Base-by-base conservation (phyloP, 768 basidiomycete species). In the Naganishia vishniacii region DNA sequence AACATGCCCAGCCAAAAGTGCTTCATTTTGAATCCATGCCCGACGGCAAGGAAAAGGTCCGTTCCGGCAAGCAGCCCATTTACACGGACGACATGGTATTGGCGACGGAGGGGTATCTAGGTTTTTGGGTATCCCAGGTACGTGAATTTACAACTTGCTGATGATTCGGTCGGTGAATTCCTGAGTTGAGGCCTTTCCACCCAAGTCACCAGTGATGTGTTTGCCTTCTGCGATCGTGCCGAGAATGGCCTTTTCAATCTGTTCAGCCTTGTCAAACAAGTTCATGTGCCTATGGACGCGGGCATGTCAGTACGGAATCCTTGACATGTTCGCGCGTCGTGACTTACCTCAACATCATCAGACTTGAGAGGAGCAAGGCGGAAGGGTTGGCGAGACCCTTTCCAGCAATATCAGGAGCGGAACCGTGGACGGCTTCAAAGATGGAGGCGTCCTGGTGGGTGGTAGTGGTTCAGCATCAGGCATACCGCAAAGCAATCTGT, bases 391-490 rank as follows among this genome's bases (percentile, higher is more conserved):
- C 94, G 58, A 73, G 69, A 53, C 66, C 79, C 81, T 74, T 80
- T 81, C 90, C 93, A 69, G 90, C 94, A 75, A 98, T 99, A 78
- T 98, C 95, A n/a, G 95, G 94, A 7, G 95, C 95, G 20, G 93
- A 97, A 62, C 95, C 95, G 79, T 99, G 95, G 12, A 99, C 95
- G 67, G 95, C 95, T 81, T 99, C 95, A 71, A 98, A 99, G 78
- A 99, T 99, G 61, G 93, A 97, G 37, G 95, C 95, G 78, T 97
- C 92, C 88, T 56, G 23, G 12, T n/a, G n/a, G n/a, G n/a, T n/a
- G n/a, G n/a, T n/a, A n/a, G n/a, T n/a, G n/a, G n/a, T n/a, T n/a
- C 47, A 25, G 20, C 47, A 41, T 42, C 26, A 58, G 41, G 40
- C 23, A 31, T 29, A 12, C 13, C 4, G 20, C 32, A 68, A 80